These are phyloP conservation scores for Rhododendron mucronatum DNA, from an alignment of 148 eudicot species.

Conservation along the genomic window DNA sequence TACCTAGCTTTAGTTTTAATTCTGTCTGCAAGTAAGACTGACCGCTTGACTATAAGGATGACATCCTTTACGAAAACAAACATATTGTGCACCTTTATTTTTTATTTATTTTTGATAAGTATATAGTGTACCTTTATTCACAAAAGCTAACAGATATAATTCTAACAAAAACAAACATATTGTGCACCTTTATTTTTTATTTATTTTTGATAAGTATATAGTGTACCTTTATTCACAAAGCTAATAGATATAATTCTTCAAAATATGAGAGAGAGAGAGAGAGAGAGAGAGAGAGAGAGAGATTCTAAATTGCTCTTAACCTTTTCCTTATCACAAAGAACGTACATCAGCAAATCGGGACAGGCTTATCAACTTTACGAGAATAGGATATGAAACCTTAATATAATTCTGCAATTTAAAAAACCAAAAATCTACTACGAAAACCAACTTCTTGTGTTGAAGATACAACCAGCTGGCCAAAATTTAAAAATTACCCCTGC, in stretches of 20 bases:
- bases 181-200: neutral
- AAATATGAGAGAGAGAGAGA: neutral
- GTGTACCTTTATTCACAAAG: no score
- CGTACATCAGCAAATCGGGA: neutral
- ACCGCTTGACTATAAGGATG: neutral
- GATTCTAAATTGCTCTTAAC: no score
- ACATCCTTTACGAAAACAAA: neutral
- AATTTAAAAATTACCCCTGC: constrained; percentile 60
- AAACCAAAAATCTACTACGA: neutral
- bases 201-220: no score
- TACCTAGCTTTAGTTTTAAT: neutral
- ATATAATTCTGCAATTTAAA: neutral
- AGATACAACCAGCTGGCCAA: neutral
- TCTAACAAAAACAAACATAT: no score
- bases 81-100: neutral
- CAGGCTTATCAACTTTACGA: neutral
- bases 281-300: no score
- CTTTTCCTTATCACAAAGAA: neutral
- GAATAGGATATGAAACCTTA: neutral
- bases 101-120: no score
- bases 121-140: no score
- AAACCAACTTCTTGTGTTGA: neutral
- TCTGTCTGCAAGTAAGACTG: neutral
- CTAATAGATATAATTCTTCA: neutral
- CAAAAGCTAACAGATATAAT: neutral